A percentile compares a stretch with the other conserved stretches of the same genome.
phyloP scores from a whole-genome alignment of 352 stramenopile species.

The Globisporangium middletonii region DNA sequence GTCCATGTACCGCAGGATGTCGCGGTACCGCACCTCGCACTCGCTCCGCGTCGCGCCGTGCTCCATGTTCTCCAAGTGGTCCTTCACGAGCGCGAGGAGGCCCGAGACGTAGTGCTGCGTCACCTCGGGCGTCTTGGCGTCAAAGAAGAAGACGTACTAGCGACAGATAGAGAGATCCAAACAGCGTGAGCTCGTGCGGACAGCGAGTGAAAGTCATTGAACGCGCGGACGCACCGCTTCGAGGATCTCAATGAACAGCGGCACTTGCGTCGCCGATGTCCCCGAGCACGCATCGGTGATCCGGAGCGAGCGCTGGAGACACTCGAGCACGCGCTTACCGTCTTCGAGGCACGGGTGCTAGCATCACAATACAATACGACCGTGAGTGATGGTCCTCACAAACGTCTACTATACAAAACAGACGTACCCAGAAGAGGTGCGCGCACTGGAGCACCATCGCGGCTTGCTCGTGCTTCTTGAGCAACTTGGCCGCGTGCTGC shows the following conservation, averaged over 20 bases:
- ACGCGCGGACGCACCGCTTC: constrained; percentile 54
- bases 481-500: constrained; percentile 94
- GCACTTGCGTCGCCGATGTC: constrained; percentile 78
- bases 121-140: constrained; percentile 67
- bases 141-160: constrained; percentile 94
- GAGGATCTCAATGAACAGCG: constrained; percentile 96
- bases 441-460: constrained; percentile 92
- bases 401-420: not conserved
- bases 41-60: constrained; percentile 52
- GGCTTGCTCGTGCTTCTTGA: constrained; percentile 97
- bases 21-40: constrained; percentile 79
- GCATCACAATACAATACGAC: constrained; percentile 2
- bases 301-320: constrained; percentile 94
- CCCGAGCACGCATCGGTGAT: constrained; percentile 89
- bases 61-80: constrained; percentile 92
- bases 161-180: constrained; percentile 1
- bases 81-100: constrained; percentile 86
- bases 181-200: not conserved
- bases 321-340: constrained; percentile 93
- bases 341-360: constrained; percentile 84
- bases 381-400: not conserved
- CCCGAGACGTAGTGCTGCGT: constrained; percentile 66
- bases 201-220: not conserved
- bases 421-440: constrained; percentile 93
- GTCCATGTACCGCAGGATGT: constrained; percentile 81